A percentile compares a stretch with the other conserved stretches of the same genome.
phyloP scores from a whole-genome alignment of 1,284 basidiomycete species.

The Gastroboletus turbinatus region DNA sequence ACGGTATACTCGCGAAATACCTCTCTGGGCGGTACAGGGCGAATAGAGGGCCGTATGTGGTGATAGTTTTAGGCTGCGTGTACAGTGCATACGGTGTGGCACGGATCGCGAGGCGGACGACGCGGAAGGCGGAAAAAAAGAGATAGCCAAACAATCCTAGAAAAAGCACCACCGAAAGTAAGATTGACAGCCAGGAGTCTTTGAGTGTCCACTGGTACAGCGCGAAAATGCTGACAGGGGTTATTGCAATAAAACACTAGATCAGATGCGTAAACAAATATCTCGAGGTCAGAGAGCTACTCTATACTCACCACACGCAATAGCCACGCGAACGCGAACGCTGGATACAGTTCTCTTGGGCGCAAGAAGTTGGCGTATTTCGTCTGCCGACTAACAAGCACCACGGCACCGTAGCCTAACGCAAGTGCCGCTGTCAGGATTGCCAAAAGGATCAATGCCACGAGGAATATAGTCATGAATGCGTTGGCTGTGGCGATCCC shows the following conservation, averaged over 20 bases:
- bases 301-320: slow-evolving; percentile 53
- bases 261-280: slow-evolving; percentile 3
- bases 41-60: slow-evolving; percentile 50
- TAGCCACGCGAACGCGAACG: slow-evolving; percentile 57
- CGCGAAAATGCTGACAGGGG: slow-evolving; percentile 74
- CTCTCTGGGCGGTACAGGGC: slow-evolving; percentile 54
- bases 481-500: slow-evolving; percentile 79
- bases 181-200: slow-evolving; percentile 78
- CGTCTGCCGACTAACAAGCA: slow-evolving; percentile 32
- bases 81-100: slow-evolving; percentile 42
- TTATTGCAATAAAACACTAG: slow-evolving; percentile 61
- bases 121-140: slow-evolving; percentile 44
- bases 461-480: slow-evolving; percentile 81
- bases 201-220: slow-evolving; percentile 88
- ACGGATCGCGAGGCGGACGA: slow-evolving; percentile 44
- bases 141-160: slow-evolving; percentile 52
- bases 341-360: slow-evolving; percentile 40
- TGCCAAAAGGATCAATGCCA: slow-evolving; percentile 61
- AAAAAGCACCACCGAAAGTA: slow-evolving; percentile 68
- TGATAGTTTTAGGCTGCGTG: slow-evolving; percentile 35
- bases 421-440: slow-evolving; percentile 53
- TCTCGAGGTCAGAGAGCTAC: background rate
- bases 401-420: slow-evolving; percentile 49
- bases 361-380: slow-evolving; percentile 31
- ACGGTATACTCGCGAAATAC: slow-evolving; percentile 57